Evolutionary conservation across 495 filamentous ascomycete species (phyloP).

Genomic region (Penicillium malachiteum): DNA sequence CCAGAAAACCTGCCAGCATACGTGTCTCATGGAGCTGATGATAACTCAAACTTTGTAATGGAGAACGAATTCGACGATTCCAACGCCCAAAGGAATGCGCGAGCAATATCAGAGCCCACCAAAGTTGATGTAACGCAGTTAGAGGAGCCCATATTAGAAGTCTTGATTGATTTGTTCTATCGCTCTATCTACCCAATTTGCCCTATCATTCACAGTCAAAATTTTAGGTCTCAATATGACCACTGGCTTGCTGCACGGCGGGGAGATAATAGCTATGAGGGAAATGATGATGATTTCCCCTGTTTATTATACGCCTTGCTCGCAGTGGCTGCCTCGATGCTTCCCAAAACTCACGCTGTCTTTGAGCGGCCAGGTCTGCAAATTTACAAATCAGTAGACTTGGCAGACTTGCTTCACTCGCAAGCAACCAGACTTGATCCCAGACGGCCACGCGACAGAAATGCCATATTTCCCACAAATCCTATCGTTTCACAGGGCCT

Average conservation of each 20-base stretch:
- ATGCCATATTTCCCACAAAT: conserved; percentile 9
- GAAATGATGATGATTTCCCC: conserved; percentile 3
- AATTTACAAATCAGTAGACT: conserved; percentile 6
- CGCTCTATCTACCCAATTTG: conserved; percentile 14
- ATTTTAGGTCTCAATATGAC: conserved; percentile 13
- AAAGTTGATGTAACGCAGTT: conserved; percentile 2
- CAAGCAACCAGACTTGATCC: not conserved
- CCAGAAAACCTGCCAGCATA: not conserved
- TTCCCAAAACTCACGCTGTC: conserved; percentile 7
- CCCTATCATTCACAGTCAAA: conserved; percentile 8
- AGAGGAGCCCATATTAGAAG: conserved; percentile 3
- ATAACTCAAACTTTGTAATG: not conserved
- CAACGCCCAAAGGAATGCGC: conserved; percentile 8
- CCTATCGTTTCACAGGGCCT: conserved; percentile 10
- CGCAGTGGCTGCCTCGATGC: conserved; percentile 9
- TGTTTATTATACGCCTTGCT: conserved; percentile 17
- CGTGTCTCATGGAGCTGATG: not conserved
- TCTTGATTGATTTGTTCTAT: conserved; percentile 14
- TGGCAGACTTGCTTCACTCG: not conserved
- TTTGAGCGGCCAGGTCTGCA: not conserved
- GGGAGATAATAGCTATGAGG: not conserved
- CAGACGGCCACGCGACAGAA: not conserved
- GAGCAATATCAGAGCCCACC: not conserved
- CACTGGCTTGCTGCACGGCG: not conserved
- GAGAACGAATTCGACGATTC: not conserved